Percentiles rank a stretch among this genome's conserved stretches.
These are phyloP conservation scores for Boletus sp. DNA, from an alignment of 768 basidiomycete genomes.

Conservation along the genomic window DNA sequence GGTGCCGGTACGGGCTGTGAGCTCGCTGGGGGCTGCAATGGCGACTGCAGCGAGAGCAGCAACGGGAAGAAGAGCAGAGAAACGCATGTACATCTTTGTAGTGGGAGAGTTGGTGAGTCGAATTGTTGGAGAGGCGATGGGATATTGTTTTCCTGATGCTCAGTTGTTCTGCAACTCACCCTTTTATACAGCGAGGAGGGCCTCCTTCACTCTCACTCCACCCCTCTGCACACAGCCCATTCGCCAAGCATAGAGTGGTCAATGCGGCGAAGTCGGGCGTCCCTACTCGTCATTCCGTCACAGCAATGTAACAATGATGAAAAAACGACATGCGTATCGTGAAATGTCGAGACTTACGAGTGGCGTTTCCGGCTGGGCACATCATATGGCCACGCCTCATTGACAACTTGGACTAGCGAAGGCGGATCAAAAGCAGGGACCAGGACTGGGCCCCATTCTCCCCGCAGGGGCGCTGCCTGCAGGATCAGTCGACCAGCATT, in stretches of 20 bases:
- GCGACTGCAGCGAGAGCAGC: no score
- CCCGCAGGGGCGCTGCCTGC: background rate
- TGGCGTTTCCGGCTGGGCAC: background rate
- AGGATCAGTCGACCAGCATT: no score
- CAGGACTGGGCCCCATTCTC: background rate
- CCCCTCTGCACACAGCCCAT: background rate
- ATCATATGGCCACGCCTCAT: background rate
- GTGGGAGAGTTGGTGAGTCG: background rate
- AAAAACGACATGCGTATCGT: background rate
- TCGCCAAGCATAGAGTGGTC: background rate
- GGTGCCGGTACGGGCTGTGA: no score
- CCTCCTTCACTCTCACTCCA: no score
- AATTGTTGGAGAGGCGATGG: no score
- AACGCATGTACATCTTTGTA: no score
- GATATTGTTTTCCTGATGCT: no score
- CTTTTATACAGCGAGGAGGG: constrained; percentile 7
- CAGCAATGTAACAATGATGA: background rate
- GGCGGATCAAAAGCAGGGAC: background rate
- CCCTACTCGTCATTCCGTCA: background rate
- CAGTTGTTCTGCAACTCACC: background rate
- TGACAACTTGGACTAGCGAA: background rate
- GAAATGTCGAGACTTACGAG: background rate
- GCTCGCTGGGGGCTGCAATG: no score
- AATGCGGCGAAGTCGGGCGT: background rate
- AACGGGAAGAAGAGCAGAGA: no score